Conservation (phyloP, 176 grass and related monocot genomes). For the Alopecurus myosuroides region DNA sequence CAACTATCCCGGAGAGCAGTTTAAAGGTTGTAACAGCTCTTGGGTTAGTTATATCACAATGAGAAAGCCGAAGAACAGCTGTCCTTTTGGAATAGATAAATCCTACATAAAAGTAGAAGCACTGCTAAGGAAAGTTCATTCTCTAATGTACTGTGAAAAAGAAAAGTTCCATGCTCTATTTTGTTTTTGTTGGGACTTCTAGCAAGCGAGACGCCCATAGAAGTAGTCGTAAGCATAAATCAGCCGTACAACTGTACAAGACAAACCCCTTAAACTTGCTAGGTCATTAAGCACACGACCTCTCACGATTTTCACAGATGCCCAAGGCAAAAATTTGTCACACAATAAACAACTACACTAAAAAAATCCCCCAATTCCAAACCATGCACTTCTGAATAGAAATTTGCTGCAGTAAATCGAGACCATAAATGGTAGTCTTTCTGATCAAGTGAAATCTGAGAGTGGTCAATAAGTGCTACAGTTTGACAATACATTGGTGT, state of each 20-base stretch:
- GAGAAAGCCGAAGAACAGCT: background rate
- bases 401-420: slow-evolving; percentile 38
- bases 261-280: background rate
- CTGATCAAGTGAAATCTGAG: background rate
- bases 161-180: background rate
- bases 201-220: background rate
- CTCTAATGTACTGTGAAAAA: background rate
- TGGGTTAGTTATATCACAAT: background rate
- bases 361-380: background rate
- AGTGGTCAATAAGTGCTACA: slow-evolving; percentile 32
- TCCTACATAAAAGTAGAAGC: background rate
- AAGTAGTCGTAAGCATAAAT: background rate
- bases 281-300: background rate
- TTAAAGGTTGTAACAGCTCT: background rate
- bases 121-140: background rate
- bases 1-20: background rate
- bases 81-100: background rate
- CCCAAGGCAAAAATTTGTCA: background rate
- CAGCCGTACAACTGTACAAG: background rate
- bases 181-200: background rate
- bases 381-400: slow-evolving; percentile 12
- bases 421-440: slow-evolving; percentile 20
- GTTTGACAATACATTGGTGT: slow-evolving; percentile 24
- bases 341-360: background rate
- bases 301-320: background rate